Base-by-base conservation (phyloP, 345 rosid genomes). In the Eucalyptus pauciflora region DNA sequence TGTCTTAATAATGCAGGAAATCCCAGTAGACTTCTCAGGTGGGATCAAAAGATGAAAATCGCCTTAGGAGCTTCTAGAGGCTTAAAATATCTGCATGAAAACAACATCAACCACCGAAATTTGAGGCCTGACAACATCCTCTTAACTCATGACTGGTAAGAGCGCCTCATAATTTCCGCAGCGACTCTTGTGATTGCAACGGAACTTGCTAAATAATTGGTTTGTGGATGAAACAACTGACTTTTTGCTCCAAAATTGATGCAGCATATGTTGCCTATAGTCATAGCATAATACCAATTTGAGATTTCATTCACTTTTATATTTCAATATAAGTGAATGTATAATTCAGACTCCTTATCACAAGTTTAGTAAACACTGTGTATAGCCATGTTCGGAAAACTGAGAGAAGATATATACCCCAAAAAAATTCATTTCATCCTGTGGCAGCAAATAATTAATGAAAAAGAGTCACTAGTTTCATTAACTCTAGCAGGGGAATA, bases 91-190 rank as follows among this genome's bases (percentile, higher is more conserved):
- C 92, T 94, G 87, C 96, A 94, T 45, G 93, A 90, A 48, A 94
- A 93, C 89, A 94, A 88, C 88, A 93, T 94, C 90, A 89, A 93
- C 89, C 96, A 94, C 76, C 91, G 92, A 92, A 94, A 94, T 86
- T 89, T 94, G 94, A 90, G 96, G 83, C 96, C 96, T 50, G 93
- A 92, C 89, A 94, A 95, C 93, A 93, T 94, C 91, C 97, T 94
- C 33, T 93, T 93, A 37, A 94, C 95, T 14, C 94, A 95, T 86
- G 95, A 94, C 67, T 95, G 95, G 97, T 94, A 94, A 91, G 41
- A 7, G 41, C 6, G 43, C 22, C 43, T 31, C 79, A 31, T 8
- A n/a, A 50, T 29, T 52, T 50, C 67, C 79, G 20, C 33, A 37
- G 22, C 17, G 16, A 24, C 51, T 86, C 17, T 46, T 76, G 8